Conservation (phyloP, 2,329 filamentous ascomycete species). For the Thielaviopsis populi region DNA sequence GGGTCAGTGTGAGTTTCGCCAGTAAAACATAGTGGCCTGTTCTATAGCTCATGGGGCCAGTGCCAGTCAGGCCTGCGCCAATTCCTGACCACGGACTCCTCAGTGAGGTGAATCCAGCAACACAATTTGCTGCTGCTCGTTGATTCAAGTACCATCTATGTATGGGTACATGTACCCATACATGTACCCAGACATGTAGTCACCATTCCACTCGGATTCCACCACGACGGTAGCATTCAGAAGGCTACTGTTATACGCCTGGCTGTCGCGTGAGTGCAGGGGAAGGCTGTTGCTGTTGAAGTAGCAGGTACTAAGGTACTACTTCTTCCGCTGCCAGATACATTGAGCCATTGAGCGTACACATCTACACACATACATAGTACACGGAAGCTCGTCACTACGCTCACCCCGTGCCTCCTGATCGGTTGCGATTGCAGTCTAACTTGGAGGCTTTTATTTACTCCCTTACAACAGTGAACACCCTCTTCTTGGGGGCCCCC, state of each 20-base stretch:
- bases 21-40: background rate
- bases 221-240: background rate
- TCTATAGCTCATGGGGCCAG: background rate
- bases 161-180: background rate
- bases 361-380: background rate
- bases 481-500: too few species aligned
- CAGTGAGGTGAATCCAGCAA: background rate
- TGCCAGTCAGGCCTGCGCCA: background rate
- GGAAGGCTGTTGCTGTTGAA: background rate
- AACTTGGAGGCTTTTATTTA: background rate
- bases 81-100: background rate
- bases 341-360: background rate
- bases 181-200: background rate
- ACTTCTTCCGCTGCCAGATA: background rate
- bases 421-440: too few species aligned
- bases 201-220: background rate
- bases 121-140: background rate
- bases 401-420: background rate
- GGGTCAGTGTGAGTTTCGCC: background rate
- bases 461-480: background rate
- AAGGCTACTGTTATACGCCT: background rate
- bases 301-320: background rate
- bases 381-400: background rate
- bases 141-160: background rate
- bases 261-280: background rate